Evolutionary conservation across 2,329 filamentous ascomycete genomes (phyloP).

Genomic region (Pseudocercospora cruenta): DNA sequence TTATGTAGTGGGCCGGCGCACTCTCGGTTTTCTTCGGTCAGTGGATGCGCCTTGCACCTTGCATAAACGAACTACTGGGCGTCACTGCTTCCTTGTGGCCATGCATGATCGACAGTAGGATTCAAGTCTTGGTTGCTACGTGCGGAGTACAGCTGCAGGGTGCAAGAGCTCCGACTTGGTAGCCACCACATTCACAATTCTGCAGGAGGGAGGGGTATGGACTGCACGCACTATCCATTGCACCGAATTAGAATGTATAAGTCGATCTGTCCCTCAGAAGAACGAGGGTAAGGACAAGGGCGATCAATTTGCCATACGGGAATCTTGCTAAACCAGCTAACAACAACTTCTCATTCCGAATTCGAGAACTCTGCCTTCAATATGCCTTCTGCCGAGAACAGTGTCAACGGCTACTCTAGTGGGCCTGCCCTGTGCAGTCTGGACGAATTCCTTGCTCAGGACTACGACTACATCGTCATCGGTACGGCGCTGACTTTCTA

Average conservation of each 20-base stretch:
- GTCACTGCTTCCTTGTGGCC: not conserved
- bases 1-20: not conserved
- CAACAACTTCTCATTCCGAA: not conserved
- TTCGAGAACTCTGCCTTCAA: not conserved
- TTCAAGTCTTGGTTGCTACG: not conserved
- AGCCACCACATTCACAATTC: not conserved
- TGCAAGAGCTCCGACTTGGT: conserved; percentile 11
- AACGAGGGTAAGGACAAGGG: not conserved
- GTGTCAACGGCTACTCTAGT: conserved; percentile 19
- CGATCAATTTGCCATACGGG: not conserved
- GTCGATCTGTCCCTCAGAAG: not conserved
- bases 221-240: conserved; percentile 7
- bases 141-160: conserved; percentile 21
- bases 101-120: not conserved
- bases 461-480: conserved; percentile 35
- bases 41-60: not conserved
- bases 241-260: conserved; percentile 11
- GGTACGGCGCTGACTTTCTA: not conserved
- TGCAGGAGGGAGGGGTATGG: conserved; percentile 16
- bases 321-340: not conserved
- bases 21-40: not conserved
- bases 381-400: conserved; percentile 24
- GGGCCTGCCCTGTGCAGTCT: conserved; percentile 35
- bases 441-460: conserved; percentile 30
- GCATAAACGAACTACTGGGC: not conserved